Percentiles rank a stretch among this genome's conserved stretches.
Evolutionary conservation across 2,329 filamentous ascomycete genomes (phyloP).

Genomic region (Parastagonospora nodorum): DNA sequence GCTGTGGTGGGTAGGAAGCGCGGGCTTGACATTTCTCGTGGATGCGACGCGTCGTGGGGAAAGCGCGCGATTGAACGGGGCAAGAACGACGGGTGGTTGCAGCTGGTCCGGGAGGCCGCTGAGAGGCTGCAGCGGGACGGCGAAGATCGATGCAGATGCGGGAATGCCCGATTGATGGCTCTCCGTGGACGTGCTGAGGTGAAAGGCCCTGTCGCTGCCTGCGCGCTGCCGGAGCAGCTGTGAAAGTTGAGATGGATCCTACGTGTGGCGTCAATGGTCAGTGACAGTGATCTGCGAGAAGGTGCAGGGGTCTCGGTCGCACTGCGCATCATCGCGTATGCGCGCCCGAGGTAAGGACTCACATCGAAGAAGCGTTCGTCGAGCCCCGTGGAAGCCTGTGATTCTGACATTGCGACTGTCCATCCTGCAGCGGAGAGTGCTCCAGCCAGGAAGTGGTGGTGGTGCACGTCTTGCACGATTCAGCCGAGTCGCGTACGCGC

Average conservation of each 20-base stretch:
- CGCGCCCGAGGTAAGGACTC: slow-evolving; percentile 26
- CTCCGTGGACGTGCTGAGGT: slow-evolving; percentile 33
- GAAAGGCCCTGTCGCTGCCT: slow-evolving; percentile 26
- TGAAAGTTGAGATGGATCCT: slow-evolving; percentile 46
- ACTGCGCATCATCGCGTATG: slow-evolving; percentile 18
- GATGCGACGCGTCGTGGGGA: slow-evolving; percentile 36
- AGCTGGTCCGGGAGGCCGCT: slow-evolving; percentile 7
- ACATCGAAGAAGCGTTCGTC: slow-evolving; percentile 41
- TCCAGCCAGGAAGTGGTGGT: slow-evolving; percentile 17
- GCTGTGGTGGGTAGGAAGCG: slow-evolving; percentile 34
- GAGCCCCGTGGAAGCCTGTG: slow-evolving; percentile 33
- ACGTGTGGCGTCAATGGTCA: slow-evolving; percentile 23
- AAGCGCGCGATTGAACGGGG: slow-evolving; percentile 16
- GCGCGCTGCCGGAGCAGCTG: slow-evolving; percentile 42
- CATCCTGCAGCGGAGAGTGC: slow-evolving; percentile 5
- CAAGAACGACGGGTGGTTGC: slow-evolving; percentile 18
- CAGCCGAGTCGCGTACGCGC: slow-evolving; percentile 18
- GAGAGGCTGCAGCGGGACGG: slow-evolving; percentile 4
- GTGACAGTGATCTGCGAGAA: slow-evolving; percentile 28
- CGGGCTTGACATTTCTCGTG: slow-evolving; percentile 37
- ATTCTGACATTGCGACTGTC: slow-evolving; percentile 35
- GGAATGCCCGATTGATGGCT: slow-evolving; percentile 14
- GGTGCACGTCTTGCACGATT: slow-evolving; percentile 9
- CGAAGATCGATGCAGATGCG: slow-evolving; percentile 11
- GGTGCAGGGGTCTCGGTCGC: slow-evolving; percentile 24